Evolutionary conservation across 2,329 filamentous ascomycete genomes (phyloP).

Genomic region (Leptodontidium sp.): DNA sequence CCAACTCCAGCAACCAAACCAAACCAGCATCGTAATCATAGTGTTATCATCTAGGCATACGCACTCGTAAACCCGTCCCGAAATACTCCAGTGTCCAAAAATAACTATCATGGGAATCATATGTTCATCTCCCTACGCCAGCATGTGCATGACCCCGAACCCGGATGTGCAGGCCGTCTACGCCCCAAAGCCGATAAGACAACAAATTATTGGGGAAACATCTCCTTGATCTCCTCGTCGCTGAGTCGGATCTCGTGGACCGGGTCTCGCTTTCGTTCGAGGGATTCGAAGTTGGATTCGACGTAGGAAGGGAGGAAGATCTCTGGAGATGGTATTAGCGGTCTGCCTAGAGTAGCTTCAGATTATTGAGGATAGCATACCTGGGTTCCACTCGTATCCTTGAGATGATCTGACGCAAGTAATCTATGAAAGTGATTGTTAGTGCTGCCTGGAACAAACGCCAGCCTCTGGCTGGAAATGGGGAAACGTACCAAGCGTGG

Average conservation of each 20-base stretch:
- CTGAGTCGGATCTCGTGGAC: conserved; percentile 80
- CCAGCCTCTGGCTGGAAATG: conserved; percentile 23
- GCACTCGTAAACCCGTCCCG: conserved; percentile 26
- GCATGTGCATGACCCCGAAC: conserved; percentile 37
- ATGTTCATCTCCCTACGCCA: conserved; percentile 43
- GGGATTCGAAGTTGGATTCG: conserved; percentile 76
- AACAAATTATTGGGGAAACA: conserved; percentile 66
- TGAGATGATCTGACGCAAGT: conserved; percentile 82
- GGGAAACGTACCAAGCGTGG: conserved; percentile 70
- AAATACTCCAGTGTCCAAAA: conserved; percentile 42
- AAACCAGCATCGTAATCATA: conserved; percentile 30
- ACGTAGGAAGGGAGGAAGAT: conserved; percentile 83
- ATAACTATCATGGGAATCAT: conserved; percentile 40
- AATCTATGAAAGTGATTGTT: conserved; percentile 59
- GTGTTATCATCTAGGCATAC: conserved; percentile 34
- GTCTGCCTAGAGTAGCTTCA: not conserved
- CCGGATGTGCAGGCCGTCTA: conserved; percentile 28
- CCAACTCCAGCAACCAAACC: conserved; percentile 36
- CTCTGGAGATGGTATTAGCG: conserved; percentile 56
- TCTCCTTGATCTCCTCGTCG: conserved; percentile 76
- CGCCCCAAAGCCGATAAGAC: conserved; percentile 34
- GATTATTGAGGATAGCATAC: conserved; percentile 50
- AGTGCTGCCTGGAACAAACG: conserved; percentile 24
- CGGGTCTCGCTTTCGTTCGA: conserved; percentile 79
- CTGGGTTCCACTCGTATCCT: conserved; percentile 85